phyloP scores from a whole-genome alignment of 2,329 filamentous ascomycete genomes.

The Parascedosporium putredinis region DNA sequence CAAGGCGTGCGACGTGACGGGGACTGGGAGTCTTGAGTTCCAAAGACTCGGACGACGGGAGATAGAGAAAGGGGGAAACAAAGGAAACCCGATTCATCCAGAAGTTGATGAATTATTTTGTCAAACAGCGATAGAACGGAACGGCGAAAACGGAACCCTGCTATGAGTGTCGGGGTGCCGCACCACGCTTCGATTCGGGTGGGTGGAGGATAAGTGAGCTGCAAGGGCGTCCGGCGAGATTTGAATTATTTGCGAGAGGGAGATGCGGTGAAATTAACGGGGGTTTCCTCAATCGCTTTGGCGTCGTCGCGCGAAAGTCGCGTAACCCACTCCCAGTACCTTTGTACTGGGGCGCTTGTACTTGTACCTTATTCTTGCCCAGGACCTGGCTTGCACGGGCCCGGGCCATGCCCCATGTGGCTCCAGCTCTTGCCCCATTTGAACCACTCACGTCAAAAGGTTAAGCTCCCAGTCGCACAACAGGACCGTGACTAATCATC shows the following conservation, averaged over 20 bases:
- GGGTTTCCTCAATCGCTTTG: no score
- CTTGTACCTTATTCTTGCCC: neutral
- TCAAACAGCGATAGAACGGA: neutral
- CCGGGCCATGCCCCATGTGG: neutral
- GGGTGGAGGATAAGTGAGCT: neutral
- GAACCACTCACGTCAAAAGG: no score
- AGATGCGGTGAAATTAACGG: conserved; percentile 1
- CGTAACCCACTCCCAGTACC: neutral
- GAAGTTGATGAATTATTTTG: neutral
- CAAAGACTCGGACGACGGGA: no score
- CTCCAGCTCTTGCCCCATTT: no score
- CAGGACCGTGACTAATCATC: neutral
- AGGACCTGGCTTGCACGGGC: neutral
- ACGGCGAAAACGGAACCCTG: conserved; percentile 1
- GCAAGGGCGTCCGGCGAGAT: neutral
- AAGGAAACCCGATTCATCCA: no score
- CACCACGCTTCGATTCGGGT: neutral
- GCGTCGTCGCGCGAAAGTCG: conserved; percentile 8
- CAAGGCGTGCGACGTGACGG: no score
- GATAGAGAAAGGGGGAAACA: no score
- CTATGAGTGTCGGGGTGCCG: neutral
- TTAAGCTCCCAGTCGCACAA: no score
- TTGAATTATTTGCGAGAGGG: neutral
- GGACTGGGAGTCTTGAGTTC: no score
- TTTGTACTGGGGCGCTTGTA: neutral